Evolutionary conservation across 768 basidiomycete genomes (phyloP).

Genomic region (Leucosporidium creatinivorum): DNA sequence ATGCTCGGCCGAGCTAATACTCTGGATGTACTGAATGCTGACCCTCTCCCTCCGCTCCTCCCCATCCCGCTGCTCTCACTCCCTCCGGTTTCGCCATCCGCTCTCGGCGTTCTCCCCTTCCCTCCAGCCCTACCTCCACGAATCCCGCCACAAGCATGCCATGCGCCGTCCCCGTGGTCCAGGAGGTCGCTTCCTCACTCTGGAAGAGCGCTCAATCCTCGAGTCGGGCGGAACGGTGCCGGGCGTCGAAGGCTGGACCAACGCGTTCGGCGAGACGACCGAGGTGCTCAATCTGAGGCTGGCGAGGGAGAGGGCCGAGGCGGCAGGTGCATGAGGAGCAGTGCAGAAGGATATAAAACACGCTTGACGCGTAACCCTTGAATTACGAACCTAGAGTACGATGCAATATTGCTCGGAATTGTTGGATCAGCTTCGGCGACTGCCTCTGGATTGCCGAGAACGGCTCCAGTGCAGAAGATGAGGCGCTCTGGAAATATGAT

Average conservation of each 20-base stretch:
- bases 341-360: no score
- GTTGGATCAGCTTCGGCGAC: no score
- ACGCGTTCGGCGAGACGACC: neutral
- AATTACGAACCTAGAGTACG: no score
- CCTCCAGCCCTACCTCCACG: constrained; percentile 87
- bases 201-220: constrained; percentile 59
- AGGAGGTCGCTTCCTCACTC: constrained; percentile 93
- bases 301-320: neutral
- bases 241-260: constrained; percentile 19
- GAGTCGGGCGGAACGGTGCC: constrained; percentile 22
- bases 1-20: neutral
- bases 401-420: no score
- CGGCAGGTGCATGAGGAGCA: no score
- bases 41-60: neutral
- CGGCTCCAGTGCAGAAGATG: no score
- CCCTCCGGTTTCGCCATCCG: neutral
- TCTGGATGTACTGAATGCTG: neutral
- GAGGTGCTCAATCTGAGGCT: neutral
- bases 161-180: constrained; percentile 95
- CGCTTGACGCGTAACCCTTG: no score
- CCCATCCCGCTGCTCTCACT: neutral
- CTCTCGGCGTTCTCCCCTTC: neutral
- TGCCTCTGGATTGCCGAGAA: no score
- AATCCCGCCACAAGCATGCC: constrained; percentile 95
- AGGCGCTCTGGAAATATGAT: no score